Conservation (phyloP, 345 rosid genomes). For the Pelargonium nanum region DNA sequence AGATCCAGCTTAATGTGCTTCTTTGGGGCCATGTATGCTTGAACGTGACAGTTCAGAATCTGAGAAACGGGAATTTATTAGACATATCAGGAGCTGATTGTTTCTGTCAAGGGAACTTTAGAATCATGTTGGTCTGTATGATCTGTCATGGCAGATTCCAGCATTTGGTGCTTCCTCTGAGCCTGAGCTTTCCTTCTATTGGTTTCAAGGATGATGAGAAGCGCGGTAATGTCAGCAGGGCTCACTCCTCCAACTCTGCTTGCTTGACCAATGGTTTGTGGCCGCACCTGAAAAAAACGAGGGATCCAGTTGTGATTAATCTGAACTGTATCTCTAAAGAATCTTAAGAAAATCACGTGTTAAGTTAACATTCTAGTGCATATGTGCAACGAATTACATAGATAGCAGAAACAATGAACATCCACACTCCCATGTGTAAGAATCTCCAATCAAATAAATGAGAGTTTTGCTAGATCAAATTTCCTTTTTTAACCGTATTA, state of each 20-base stretch:
- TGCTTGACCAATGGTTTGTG: conserved; percentile 88
- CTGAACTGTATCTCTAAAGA: background rate
- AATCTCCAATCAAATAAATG: too few species aligned
- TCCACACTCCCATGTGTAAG: too few species aligned
- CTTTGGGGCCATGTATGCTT: too few species aligned
- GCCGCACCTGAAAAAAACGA: conserved; percentile 51
- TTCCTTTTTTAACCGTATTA: too few species aligned
- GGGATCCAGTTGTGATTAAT: background rate
- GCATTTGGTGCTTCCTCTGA: conserved; percentile 41
- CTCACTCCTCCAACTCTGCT: conserved; percentile 93
- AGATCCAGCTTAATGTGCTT: background rate
- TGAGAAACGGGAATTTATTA: background rate
- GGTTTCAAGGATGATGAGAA: conserved; percentile 74
- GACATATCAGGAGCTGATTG: conserved; percentile 16
- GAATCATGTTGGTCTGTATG: conserved; percentile 11
- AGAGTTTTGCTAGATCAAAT: too few species aligned
- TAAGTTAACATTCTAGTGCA: too few species aligned
- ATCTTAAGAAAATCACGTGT: too few species aligned
- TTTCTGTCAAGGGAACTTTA: conserved; percentile 20
- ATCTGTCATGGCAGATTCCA: conserved; percentile 28
- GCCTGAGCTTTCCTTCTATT: conserved; percentile 54
- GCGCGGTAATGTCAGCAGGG: conserved; percentile 92
- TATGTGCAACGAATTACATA: too few species aligned
- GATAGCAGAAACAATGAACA: too few species aligned
- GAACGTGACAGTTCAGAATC: background rate